Percentiles rank a stretch among this genome's conserved stretches.
These are phyloP conservation scores for Fusarium sp. DNA, from an alignment of 2,329 filamentous ascomycete species.

Conservation along the genomic window DNA sequence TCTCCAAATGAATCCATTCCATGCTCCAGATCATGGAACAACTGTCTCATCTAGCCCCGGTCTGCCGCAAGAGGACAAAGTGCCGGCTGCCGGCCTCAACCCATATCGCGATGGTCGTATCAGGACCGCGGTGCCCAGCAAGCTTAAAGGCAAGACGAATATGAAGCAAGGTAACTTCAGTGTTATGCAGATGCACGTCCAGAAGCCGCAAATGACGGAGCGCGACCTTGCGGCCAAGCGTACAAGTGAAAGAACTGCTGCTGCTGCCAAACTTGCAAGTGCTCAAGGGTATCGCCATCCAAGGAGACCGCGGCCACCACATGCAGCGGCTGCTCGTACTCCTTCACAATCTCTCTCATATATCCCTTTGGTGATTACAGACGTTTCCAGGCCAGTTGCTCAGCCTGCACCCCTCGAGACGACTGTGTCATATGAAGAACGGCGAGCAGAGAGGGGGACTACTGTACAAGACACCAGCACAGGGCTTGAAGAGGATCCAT, in stretches of 20 bases:
- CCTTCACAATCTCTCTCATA: slow-evolving; percentile 4
- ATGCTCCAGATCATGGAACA: neutral
- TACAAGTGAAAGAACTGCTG: slow-evolving; percentile 70
- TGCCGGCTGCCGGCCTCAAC: slow-evolving; percentile 30
- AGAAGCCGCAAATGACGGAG: slow-evolving; percentile 59
- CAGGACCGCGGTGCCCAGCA: slow-evolving; percentile 70
- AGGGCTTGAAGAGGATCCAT: slow-evolving; percentile 16
- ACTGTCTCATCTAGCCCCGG: neutral
- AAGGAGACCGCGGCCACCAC: slow-evolving; percentile 56
- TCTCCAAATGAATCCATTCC: slow-evolving; percentile 17
- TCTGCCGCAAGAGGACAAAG: neutral
- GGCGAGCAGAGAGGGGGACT: neutral
- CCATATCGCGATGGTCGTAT: slow-evolving; percentile 49
- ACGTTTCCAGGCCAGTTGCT: neutral
- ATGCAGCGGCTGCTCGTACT: slow-evolving; percentile 24
- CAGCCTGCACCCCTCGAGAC: slow-evolving; percentile 6
- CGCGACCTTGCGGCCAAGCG: slow-evolving; percentile 68
- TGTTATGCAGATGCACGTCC: slow-evolving; percentile 71
- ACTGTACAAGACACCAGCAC: neutral
- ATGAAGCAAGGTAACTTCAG: slow-evolving; percentile 70
- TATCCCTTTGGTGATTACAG: neutral
- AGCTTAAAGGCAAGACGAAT: slow-evolving; percentile 69
- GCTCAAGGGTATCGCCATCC: slow-evolving; percentile 65
- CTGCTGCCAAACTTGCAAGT: slow-evolving; percentile 67
- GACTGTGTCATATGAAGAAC: neutral